These are phyloP conservation scores for Gypsophila paniculata DNA, from an alignment of 179 eudicot genomes.

Conservation along the genomic window DNA sequence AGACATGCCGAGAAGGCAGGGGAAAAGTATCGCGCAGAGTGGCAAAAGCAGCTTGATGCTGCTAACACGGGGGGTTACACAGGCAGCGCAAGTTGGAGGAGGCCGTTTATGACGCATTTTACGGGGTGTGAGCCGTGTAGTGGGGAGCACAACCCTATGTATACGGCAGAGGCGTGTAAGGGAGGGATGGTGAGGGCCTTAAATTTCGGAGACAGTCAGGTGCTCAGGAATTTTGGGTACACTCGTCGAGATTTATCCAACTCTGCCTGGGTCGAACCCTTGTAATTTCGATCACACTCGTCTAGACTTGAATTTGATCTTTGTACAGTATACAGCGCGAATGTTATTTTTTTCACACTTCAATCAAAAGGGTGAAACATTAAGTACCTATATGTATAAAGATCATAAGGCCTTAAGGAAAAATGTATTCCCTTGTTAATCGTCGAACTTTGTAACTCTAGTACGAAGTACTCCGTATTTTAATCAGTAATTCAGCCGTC, in stretches of 20 bases:
- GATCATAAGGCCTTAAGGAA: too few species aligned
- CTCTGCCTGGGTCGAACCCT: constrained; percentile 31
- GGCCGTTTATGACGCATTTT: constrained; percentile 52
- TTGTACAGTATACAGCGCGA: background rate
- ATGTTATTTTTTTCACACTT: background rate
- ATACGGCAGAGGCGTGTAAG: constrained; percentile 36
- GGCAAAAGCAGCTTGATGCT: constrained; percentile 16
- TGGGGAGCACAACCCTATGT: constrained; percentile 47
- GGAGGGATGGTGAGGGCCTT: constrained; percentile 51
- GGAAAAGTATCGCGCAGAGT: constrained; percentile 25
- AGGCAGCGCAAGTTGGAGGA: constrained; percentile 14
- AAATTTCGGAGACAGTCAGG: constrained; percentile 66
- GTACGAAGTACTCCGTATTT: too few species aligned
- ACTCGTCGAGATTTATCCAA: constrained; percentile 36
- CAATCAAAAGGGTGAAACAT: background rate
- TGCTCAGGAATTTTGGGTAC: constrained; percentile 53
- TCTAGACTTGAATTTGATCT: too few species aligned
- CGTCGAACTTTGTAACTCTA: too few species aligned
- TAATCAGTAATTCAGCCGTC: too few species aligned
- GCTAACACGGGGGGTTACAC: constrained; percentile 16
- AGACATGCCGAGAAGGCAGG: constrained; percentile 37
- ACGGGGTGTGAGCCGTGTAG: constrained; percentile 83
- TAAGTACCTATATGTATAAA: background rate
- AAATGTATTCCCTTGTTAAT: too few species aligned
- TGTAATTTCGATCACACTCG: background rate